Conservation (phyloP, 306 rosid genomes). For the Casuarina glauca region DNA sequence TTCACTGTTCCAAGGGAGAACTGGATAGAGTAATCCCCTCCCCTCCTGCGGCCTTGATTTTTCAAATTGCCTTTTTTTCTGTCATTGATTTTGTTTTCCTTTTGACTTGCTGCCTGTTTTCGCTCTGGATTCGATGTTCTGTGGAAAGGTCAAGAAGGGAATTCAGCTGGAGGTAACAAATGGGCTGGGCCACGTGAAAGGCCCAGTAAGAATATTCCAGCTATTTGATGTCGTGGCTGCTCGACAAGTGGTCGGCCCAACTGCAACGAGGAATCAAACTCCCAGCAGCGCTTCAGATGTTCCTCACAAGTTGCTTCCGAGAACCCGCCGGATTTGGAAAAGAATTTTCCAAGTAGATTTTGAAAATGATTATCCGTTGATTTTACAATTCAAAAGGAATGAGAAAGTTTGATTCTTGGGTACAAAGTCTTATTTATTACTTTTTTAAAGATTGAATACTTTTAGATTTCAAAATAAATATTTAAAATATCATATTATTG, state of each 20-base stretch:
- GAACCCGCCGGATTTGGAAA: not conserved
- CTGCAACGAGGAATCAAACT: not conserved
- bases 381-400: not conserved
- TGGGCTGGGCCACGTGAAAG: slow-evolving; percentile 1
- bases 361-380: no score
- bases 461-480: no score
- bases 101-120: not conserved
- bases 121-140: not conserved
- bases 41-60: not conserved
- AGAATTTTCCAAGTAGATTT: not conserved
- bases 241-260: not conserved
- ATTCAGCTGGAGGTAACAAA: not conserved
- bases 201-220: not conserved
- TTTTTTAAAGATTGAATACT: no score
- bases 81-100: not conserved
- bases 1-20: not conserved
- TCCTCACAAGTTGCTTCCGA: not conserved
- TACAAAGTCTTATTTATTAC: no score
- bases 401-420: no score
- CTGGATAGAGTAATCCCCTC: not conserved
- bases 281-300: not conserved
- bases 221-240: not conserved
- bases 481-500: no score
- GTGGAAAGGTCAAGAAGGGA: not conserved
- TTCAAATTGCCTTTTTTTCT: not conserved